Percentiles rank a stretch among this genome's conserved stretches.
phyloP scores from a whole-genome alignment of 73 alveolate species.

The Paramecium primaurelia region DNA sequence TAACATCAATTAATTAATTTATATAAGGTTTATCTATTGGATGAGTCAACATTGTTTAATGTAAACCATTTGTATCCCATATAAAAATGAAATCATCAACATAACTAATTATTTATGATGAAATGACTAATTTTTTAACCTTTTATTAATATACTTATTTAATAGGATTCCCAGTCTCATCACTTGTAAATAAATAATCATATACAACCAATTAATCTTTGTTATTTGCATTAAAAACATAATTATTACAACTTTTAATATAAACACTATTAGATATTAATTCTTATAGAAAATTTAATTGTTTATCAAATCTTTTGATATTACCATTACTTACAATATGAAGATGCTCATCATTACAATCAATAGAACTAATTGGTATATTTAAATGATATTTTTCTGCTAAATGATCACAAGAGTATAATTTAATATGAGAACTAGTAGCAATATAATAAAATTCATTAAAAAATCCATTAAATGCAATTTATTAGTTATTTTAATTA shows the following conservation, averaged over 20 bases:
- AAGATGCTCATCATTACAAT: slow-evolving; percentile 22
- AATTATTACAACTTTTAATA: neutral
- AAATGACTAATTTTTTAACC: neutral
- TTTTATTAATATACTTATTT: neutral
- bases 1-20: neutral
- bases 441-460: slow-evolving; percentile 18
- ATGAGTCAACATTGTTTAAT: neutral
- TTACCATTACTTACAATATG: neutral
- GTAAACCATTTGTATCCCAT: slow-evolving; percentile 28
- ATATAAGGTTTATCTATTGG: neutral
- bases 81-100: slow-evolving; percentile 31
- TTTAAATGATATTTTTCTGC: slow-evolving; percentile 16
- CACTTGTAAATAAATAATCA: slow-evolving; percentile 1
- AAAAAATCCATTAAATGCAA: neutral
- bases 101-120: neutral
- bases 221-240: neutral
- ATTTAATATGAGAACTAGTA: neutral
- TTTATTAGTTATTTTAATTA: neutral
- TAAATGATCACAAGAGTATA: neutral
- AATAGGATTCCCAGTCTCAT: neutral
- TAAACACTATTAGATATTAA: neutral
- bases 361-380: neutral
- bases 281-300: slow-evolving; percentile 9
- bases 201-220: neutral
- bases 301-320: slow-evolving; percentile 2